Base-by-base conservation (phyloP, 805 yeast species). In the Scheffersomyces ergatensis region DNA sequence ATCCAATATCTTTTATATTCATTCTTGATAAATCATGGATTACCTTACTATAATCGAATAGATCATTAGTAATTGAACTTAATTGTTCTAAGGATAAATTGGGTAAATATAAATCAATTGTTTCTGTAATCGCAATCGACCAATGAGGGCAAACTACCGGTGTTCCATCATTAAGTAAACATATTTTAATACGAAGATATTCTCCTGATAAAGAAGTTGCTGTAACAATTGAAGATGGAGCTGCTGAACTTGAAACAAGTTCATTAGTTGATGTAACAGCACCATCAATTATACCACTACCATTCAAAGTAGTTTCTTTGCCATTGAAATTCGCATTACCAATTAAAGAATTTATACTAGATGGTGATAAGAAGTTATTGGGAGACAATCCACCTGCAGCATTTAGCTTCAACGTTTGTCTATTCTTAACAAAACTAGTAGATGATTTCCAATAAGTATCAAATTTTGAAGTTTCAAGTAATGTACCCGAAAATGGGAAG, bases 361-460 rank as follows among this genome's bases (percentile, higher is more conserved):
- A 49, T 0, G 72, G 72, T 1, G 72, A 65, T 40, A 67, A 59
- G 40, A 65, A 62, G 42, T 63, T 66, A 46, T 63, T 66, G 2
- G 74, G 74, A 2, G 74, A 67, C 38, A 68, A 58, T 3, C 72
- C 67, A 5, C 68, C 67, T 8, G 66, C 67, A n/a, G 62, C 62
- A 45, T 62, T 65, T 36, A 55, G 47, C 37, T 60, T 65, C 33
- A 55, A 44, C 12, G 55, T 53, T 20, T 57, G 57, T 34, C 51
- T 53, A 38, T 54, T 57, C 39, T 62, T 62, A 14, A 63, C 63
- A 36, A 78, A 78, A 34, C 83, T 77, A 0, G 97, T 86, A 0
- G 96, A 68, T 1, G 73, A 83, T 62, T 90, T 93, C 99, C 99
- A 92, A 63, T 92, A 92, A 0, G 98, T 92, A 55, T 90, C 97